These are phyloP conservation scores for Cinchona pubescens DNA, from an alignment of 257 asterid genomes.

Conservation along the genomic window DNA sequence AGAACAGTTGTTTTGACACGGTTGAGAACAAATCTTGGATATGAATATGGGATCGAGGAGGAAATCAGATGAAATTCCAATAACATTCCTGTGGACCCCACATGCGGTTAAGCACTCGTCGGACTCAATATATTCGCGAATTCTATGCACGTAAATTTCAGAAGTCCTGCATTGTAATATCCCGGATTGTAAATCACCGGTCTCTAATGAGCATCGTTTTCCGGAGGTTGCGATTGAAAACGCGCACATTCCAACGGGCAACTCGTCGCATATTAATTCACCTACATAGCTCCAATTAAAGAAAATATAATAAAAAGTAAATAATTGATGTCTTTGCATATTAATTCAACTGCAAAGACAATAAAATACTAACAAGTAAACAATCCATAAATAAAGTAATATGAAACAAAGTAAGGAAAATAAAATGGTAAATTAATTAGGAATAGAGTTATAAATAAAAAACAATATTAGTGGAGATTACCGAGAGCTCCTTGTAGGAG, in stretches of 20 bases:
- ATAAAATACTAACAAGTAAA: not conserved
- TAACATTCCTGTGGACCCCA: constrained; percentile 49
- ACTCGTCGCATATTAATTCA: constrained; percentile 58
- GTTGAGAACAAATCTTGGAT: constrained; percentile 55
- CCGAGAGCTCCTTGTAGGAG: constrained; percentile 16
- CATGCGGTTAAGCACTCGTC: constrained; percentile 60
- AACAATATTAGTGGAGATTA: not conserved
- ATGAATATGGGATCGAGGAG: constrained; percentile 49
- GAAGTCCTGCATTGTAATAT: constrained; percentile 62
- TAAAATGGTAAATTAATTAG: not conserved
- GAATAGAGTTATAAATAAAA: not conserved
- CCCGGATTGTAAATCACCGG: constrained; percentile 25
- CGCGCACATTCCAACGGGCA: constrained; percentile 50
- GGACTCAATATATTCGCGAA: constrained; percentile 59
- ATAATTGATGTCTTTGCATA: too few species aligned
- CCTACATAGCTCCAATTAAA: constrained; percentile 25
- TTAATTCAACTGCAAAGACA: too few species aligned
- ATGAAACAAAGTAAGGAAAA: not conserved
- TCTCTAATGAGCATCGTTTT: constrained; percentile 70
- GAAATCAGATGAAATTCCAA: constrained; percentile 81
- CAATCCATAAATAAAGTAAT: not conserved
- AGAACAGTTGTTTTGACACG: constrained; percentile 58
- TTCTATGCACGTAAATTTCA: constrained; percentile 42
- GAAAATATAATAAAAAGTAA: too few species aligned
- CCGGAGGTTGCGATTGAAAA: constrained; percentile 63